These are phyloP conservation scores for Lathyrus aphaca DNA, from an alignment of 306 rosid species.

Conservation along the genomic window DNA sequence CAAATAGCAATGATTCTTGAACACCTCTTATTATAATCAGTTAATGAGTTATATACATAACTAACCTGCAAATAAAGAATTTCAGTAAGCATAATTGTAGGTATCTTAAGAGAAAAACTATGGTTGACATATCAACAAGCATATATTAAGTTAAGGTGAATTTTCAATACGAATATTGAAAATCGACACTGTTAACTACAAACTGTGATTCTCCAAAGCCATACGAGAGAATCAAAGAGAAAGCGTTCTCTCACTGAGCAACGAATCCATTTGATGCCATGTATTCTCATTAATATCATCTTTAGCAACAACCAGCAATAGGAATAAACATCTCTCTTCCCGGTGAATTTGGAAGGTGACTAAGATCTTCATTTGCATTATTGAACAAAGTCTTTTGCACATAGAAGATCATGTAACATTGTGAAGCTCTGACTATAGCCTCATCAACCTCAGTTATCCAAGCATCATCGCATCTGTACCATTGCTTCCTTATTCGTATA, in stretches of 20 bases:
- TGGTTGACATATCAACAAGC: slow-evolving; percentile 11
- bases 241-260: slow-evolving; percentile 27
- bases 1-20: slow-evolving; percentile 35
- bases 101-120: background rate
- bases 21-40: slow-evolving; percentile 32
- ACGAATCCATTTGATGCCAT: slow-evolving; percentile 19
- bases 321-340: slow-evolving; percentile 55
- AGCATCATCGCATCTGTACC: slow-evolving; percentile 93
- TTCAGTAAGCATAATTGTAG: slow-evolving; percentile 33
- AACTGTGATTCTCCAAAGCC: slow-evolving; percentile 27
- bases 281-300: slow-evolving; percentile 24
- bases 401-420: slow-evolving; percentile 89
- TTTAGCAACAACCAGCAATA: slow-evolving; percentile 58
- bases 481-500: slow-evolving; percentile 63
- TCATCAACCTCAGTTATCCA: slow-evolving; percentile 90
- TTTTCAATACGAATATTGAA: slow-evolving; percentile 5
- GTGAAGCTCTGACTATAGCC: slow-evolving; percentile 75
- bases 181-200: slow-evolving; percentile 22
- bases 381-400: slow-evolving; percentile 59
- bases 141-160: slow-evolving; percentile 29
- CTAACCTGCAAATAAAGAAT: slow-evolving; percentile 47
- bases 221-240: slow-evolving; percentile 23
- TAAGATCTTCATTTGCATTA: slow-evolving; percentile 58
- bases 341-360: slow-evolving; percentile 51
- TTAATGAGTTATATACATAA: slow-evolving; percentile 36